Evolutionary conservation across 768 basidiomycete genomes (phyloP), one percentile per base, ranked within the genome.

Genomic region (Gymnopilus junonius): DNA sequence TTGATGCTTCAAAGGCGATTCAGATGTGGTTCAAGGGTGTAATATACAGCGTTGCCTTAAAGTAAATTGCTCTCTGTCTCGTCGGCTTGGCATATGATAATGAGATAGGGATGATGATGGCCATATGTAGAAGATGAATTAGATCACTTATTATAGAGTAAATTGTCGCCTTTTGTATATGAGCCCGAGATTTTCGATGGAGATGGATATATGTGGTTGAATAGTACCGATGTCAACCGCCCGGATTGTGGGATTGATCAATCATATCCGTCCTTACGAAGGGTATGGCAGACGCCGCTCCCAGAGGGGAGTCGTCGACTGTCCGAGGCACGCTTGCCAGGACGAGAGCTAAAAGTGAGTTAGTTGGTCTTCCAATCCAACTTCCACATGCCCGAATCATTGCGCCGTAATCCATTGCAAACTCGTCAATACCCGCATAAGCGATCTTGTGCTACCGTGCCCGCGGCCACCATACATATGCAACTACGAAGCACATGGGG

Each of bases 171-270:
- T 54, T 12, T 55, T 50, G 21, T 8, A n/a, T 55, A 25, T 55
- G 61, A 45, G 21, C 12, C 61, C 55, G 61, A 62, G 42, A 61
- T 61, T 23, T 37, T 39, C 46, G 32, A 48, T 34, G 17, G 46
- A 46, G 58, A 59, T 51, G 34, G 45, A 59, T 20, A 59, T 20
- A 35, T n/a, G 27, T 51, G 17, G 48, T 23, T 40, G 37, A 55
- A 39, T 55, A 40, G 37, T 20, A 12, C 54, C 54, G 54, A 40
- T 39, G 54, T 40, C 37, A 15, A 40, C n/a, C 35, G 39, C 21
- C 37, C 40, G 35, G 14, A 29, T 14, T 31, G 35, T 29, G 7
- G 10, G 17, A 5, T 29, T 32, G 29, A 51, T 51, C 29, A 1
- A 17, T 51, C 48, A 8, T 17, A n/a, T 29, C 27, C 17, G 15